Conservation (phyloP, 1,139 yeast genomes). For the Hyphopichia buzzinii region DNA sequence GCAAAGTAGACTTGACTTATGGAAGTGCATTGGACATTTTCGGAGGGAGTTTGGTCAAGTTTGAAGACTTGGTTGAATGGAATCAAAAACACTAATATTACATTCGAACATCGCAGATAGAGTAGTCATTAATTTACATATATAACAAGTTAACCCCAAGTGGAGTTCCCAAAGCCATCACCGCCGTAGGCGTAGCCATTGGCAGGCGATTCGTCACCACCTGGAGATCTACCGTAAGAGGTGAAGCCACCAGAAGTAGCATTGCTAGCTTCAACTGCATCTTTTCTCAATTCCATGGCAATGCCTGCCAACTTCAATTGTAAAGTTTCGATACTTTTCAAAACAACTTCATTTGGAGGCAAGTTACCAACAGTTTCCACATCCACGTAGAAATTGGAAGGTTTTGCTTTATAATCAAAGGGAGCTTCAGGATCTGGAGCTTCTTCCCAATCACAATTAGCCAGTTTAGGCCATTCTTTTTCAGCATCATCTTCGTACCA, state of each 20-base stretch:
- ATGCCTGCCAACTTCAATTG: constrained; percentile 91
- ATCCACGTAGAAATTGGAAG: constrained; percentile 77
- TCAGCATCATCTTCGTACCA: constrained; percentile 94
- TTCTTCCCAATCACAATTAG: constrained; percentile 94
- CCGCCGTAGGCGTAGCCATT: constrained; percentile 46
- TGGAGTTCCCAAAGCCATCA: constrained; percentile 45
- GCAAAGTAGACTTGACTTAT: constrained; percentile 84
- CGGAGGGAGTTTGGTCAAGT: constrained; percentile 80
- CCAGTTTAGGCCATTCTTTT: constrained; percentile 89
- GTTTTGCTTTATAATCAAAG: constrained; percentile 82
- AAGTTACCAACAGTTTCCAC: constrained; percentile 92
- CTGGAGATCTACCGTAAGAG: constrained; percentile 48
- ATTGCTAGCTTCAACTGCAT: constrained; percentile 48
- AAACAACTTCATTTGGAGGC: constrained; percentile 84
- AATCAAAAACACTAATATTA: constrained; percentile 33
- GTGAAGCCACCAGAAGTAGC: constrained; percentile 47
- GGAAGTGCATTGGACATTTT: constrained; percentile 94
- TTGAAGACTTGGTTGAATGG: constrained; percentile 75
- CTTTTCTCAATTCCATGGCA: constrained; percentile 74
- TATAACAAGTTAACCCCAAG: constrained; percentile 16
- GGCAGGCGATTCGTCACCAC: constrained; percentile 37
- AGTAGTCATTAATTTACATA: constrained; percentile 2
- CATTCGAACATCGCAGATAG: no score
- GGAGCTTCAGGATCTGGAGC: constrained; percentile 86
- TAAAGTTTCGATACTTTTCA: constrained; percentile 76